phyloP scores from a whole-genome alignment of 345 rosid species.

The Physaria fendleri region DNA sequence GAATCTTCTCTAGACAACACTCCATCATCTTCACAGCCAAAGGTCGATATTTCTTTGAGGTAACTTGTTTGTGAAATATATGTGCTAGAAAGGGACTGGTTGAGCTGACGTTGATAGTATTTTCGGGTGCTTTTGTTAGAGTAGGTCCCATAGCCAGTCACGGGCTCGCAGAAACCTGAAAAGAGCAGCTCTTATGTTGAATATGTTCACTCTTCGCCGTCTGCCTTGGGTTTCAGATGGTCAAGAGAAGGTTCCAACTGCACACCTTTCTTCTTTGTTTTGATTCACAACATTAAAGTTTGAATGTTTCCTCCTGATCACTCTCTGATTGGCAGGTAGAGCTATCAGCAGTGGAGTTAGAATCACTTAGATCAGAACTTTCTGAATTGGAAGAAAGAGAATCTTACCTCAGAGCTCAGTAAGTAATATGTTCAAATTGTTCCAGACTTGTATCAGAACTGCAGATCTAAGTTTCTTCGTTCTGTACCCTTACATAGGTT shows the following conservation, averaged over 20 bases:
- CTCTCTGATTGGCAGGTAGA: conserved; percentile 46
- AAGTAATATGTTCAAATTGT: conserved; percentile 26
- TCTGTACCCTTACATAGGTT: conserved; percentile 37
- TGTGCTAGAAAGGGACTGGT: neutral
- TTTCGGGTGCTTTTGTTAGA: conserved; percentile 40
- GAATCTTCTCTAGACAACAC: conserved; percentile 31
- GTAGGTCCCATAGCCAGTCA: conserved; percentile 41
- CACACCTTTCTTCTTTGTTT: neutral
- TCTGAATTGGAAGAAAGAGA: conserved; percentile 86
- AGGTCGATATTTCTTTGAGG: conserved; percentile 39
- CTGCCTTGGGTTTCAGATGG: conserved; percentile 72
- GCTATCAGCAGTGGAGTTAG: conserved; percentile 64
- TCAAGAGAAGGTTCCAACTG: conserved; percentile 61
- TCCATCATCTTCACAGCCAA: conserved; percentile 39
- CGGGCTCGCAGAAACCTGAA: conserved; percentile 45
- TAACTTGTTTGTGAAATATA: conserved; percentile 12
- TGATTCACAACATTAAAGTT: neutral
- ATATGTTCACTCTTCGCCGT: conserved; percentile 59
- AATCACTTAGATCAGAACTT: conserved; percentile 71
- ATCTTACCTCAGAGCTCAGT: conserved; percentile 87
- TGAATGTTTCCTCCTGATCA: conserved; percentile 3
- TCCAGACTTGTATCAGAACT: neutral
- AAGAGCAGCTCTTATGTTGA: conserved; percentile 67
- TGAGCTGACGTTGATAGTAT: conserved; percentile 14
- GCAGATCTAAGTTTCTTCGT: neutral